Percentiles rank a stretch among this genome's conserved stretches.
phyloP scores from a whole-genome alignment of 805 yeast species.

The Schizosaccharomyces osmophilus region DNA sequence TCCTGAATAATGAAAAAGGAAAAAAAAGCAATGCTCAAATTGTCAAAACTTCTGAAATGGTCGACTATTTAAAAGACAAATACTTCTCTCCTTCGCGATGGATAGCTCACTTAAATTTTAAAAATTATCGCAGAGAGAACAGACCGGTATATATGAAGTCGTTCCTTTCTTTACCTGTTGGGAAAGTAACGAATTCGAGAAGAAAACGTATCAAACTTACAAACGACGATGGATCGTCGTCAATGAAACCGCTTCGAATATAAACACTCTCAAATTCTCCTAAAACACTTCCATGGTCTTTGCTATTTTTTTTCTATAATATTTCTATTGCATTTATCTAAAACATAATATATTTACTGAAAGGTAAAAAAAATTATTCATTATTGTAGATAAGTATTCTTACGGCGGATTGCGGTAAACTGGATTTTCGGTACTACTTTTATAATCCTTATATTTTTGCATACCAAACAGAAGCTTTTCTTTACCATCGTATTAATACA shows the following conservation, averaged over 20 bases:
- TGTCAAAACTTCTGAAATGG: neutral
- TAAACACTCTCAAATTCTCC: neutral
- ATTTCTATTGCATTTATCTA: neutral
- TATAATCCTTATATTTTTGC: no score
- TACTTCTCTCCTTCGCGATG: slow-evolving; percentile 1
- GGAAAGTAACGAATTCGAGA: neutral
- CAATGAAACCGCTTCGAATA: neutral
- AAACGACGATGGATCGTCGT: neutral
- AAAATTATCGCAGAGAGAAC: neutral
- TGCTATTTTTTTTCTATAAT: neutral
- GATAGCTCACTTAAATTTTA: neutral
- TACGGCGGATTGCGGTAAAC: no score
- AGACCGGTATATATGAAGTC: neutral
- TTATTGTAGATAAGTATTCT: neutral
- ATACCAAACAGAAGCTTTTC: no score
- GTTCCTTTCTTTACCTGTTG: neutral
- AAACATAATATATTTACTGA: neutral
- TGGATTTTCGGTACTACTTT: no score
- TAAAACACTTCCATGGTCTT: neutral
- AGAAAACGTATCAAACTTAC: neutral
- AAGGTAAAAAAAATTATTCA: neutral
- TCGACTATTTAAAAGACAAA: neutral
- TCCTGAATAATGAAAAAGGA: neutral
- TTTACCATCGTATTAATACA: no score
- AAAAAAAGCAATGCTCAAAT: neutral